Percentiles rank a stretch among this genome's conserved stretches.
phyloP scores from a whole-genome alignment of 1,284 basidiomycete species.

The Macrocystidia cucumis region DNA sequence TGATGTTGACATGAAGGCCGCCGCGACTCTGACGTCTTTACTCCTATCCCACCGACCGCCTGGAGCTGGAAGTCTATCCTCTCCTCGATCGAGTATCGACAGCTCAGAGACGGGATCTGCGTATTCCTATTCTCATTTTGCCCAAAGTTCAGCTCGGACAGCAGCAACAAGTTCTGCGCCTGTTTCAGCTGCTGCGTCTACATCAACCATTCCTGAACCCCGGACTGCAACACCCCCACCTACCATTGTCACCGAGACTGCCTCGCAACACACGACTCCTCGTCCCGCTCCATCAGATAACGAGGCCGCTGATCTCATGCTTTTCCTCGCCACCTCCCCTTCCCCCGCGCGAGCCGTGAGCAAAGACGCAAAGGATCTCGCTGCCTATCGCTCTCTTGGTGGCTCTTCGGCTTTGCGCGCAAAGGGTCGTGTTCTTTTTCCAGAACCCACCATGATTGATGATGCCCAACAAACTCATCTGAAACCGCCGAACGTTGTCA shows the following conservation, averaged over 20 bases:
- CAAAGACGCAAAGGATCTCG: conserved; percentile 43
- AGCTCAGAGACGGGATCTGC: conserved; percentile 48
- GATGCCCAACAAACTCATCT: conserved; percentile 19
- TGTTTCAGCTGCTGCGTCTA: conserved; percentile 12
- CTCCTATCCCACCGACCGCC: conserved; percentile 56
- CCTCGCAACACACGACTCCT: conserved; percentile 24
- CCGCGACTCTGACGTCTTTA: conserved; percentile 68
- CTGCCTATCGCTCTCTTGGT: conserved; percentile 46
- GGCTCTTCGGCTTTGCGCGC: conserved; percentile 40
- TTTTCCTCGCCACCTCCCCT: conserved; percentile 74
- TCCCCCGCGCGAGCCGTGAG: conserved; percentile 60
- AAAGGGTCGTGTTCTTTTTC: conserved; percentile 64
- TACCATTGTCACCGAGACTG: conserved; percentile 14
- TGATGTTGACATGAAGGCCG: conserved; percentile 73
- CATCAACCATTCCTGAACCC: conserved; percentile 13
- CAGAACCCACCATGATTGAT: conserved; percentile 26
- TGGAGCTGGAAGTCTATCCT: conserved; percentile 45
- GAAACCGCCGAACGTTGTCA: conserved; percentile 14
- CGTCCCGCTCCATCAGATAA: conserved; percentile 49
- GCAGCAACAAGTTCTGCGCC: conserved; percentile 22
- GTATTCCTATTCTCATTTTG: conserved; percentile 50
- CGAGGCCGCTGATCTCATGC: conserved; percentile 74
- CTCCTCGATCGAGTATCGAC: conserved; percentile 64
- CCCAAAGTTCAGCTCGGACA: conserved; percentile 51
- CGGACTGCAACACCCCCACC: conserved; percentile 17